Percentiles rank a stretch among this genome's conserved stretches.
These are phyloP conservation scores for Gymnopus androsaceus DNA, from an alignment of 1,284 basidiomycete genomes.

Conservation along the genomic window DNA sequence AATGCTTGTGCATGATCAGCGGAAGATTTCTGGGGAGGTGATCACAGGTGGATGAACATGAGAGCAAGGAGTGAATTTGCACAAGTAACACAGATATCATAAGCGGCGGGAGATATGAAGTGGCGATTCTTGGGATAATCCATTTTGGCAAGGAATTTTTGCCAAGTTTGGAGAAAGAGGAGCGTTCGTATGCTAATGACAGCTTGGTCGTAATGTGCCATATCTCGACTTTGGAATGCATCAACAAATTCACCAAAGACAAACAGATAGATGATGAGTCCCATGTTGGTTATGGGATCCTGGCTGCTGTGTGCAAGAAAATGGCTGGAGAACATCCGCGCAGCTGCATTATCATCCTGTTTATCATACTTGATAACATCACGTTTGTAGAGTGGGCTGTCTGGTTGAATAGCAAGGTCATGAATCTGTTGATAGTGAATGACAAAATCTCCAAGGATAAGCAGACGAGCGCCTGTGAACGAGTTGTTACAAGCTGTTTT, in stretches of 20 bases:
- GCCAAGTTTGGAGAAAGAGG: constrained; percentile 6
- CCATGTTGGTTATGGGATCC: background rate
- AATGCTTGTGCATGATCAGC: constrained; percentile 9
- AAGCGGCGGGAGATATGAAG: background rate
- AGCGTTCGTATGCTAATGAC: constrained; percentile 1
- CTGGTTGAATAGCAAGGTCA: constrained; percentile 11
- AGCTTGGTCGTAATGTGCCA: constrained; percentile 1
- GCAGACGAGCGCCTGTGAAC: constrained; percentile 20
- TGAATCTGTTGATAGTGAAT: constrained; percentile 18
- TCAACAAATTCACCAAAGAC: constrained; percentile 11
- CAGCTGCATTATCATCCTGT: constrained; percentile 21
- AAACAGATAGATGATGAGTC: constrained; percentile 6
- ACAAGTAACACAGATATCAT: background rate
- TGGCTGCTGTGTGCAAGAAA: background rate
- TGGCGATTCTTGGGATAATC: background rate
- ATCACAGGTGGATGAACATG: constrained; percentile 13
- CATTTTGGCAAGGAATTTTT: constrained; percentile 1
- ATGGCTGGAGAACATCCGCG: constrained; percentile 13
- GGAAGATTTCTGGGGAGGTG: constrained; percentile 1
- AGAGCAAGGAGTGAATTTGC: background rate
- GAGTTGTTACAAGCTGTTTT: constrained; percentile 25
- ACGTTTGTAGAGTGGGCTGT: constrained; percentile 20
- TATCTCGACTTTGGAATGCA: constrained; percentile 8
- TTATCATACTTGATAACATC: constrained; percentile 17
- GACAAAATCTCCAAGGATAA: constrained; percentile 20